A percentile compares a stretch with the other conserved stretches of the same genome.
These are phyloP conservation scores for Petasospora fabianii DNA, from an alignment of 1,139 yeast species.

Conservation along the genomic window DNA sequence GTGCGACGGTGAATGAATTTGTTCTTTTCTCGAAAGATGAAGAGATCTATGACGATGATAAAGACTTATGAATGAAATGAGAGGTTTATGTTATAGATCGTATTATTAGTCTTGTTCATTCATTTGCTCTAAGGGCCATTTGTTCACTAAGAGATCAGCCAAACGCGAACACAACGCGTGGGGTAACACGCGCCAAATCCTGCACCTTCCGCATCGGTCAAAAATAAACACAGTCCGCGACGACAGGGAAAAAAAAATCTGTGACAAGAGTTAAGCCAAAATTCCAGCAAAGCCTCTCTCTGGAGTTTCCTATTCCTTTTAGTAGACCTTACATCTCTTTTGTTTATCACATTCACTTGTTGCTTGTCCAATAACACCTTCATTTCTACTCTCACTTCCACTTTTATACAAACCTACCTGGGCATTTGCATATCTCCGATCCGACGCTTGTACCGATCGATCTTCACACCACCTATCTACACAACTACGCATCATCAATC, in stretches of 20 bases:
- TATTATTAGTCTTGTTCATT: neutral
- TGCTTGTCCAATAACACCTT: too few relatives aligned
- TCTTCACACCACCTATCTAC: too few relatives aligned
- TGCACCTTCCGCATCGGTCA: conserved; percentile 5
- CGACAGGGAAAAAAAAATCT: neutral
- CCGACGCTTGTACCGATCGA: too few relatives aligned
- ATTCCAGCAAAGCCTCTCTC: neutral
- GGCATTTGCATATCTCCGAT: too few relatives aligned
- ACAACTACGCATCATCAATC: neutral
- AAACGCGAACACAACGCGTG: neutral
- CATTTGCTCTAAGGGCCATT: too few relatives aligned
- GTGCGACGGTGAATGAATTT: conserved; percentile 58
- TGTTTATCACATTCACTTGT: neutral
- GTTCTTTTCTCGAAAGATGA: conserved; percentile 31
- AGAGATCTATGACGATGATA: neutral
- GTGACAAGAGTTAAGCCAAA: neutral
- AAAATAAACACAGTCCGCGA: conserved; percentile 4
- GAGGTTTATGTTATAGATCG: neutral
- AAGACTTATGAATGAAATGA: neutral
- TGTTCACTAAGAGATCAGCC: too few relatives aligned
- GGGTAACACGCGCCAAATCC: neutral
- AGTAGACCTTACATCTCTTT: neutral
- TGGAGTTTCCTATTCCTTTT: too few relatives aligned
- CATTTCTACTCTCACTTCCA: too few relatives aligned
- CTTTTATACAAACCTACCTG: too few relatives aligned